Evolutionary conservation across 164 flowering plant genomes (phyloP), one percentile per base, ranked within the genome.

Genomic region (Houttuynia cordata): DNA sequence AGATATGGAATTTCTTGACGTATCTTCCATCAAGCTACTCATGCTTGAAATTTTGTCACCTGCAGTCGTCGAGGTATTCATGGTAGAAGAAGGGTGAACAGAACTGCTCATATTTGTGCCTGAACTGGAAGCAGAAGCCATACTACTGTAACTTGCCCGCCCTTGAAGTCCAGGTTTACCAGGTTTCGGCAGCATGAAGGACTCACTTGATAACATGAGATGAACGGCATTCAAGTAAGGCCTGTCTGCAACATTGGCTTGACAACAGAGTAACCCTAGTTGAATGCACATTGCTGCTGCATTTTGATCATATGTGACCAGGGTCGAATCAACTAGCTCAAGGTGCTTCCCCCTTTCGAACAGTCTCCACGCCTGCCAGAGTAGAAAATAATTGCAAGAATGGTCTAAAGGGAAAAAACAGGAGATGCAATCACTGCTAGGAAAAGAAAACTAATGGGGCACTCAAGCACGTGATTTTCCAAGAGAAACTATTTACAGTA

Each of bases 141-240:
- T 66, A 1, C 84, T 81, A 13, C 76, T 74, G 82, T 79, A 79
- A 4, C 86, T 83, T 51, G 24, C 52, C 8, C 94, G 88, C 25
- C 91, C 97, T 56, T 79, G 88, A 63, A 79, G 21, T 61, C 79
- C 97, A 1, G 97, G 97, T 65, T 74, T 81, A 10, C 90, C 87
- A 41, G 94, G 97, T 61, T 50, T 76, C 0, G 89, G 87, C 68
- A 87, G 56, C 1, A 60, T 76, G 62, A 87, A 83, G 0, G 91
- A 89, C 50, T 82, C 94, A 21, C 91, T 79, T 24, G 79, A 75
- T 30, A 87, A 83, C 81, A 79, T 80, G 70, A 86, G 85, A 73
- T 80, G 68, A 57, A 87, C 74, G 21, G 82, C 54, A 62, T 78
- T 81, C 94, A 83, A 87, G 64, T 81, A 81, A 1, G 94, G 97